Conservation (phyloP, 805 yeast genomes). For the Middelhovenomyces tepae region DNA sequence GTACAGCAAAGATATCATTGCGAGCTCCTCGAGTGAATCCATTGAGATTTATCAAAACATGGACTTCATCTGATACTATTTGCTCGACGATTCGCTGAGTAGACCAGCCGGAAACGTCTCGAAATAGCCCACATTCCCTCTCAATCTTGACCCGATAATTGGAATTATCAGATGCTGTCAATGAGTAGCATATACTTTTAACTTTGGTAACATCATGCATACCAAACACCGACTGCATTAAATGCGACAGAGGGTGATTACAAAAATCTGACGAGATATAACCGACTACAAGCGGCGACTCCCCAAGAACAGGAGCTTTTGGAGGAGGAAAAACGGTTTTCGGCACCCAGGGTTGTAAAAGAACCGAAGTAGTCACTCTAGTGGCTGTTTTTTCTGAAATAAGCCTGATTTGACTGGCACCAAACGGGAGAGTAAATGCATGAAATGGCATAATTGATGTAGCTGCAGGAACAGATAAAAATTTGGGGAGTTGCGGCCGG, state of each 20-base stretch:
- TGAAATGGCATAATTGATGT: conserved; percentile 27
- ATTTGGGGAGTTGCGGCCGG: conserved; percentile 20
- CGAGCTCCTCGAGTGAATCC: conserved; percentile 29
- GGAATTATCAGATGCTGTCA: conserved; percentile 23
- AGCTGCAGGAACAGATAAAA: conserved; percentile 21
- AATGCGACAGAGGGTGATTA: conserved; percentile 28
- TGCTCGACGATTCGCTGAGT: conserved; percentile 20
- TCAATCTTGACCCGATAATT: conserved; percentile 21
- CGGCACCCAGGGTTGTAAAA: conserved; percentile 23
- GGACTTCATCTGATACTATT: conserved; percentile 24
- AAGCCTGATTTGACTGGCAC: conserved; percentile 17
- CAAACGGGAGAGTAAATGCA: conserved; percentile 26
- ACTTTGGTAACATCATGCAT: conserved; percentile 20
- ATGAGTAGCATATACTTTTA: conserved; percentile 24
- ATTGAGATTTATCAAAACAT: conserved; percentile 25
- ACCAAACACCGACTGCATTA: conserved; percentile 29
- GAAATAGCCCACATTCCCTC: conserved; percentile 17
- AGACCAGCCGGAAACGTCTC: conserved; percentile 20
- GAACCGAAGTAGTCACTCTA: conserved; percentile 19
- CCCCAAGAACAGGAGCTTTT: conserved; percentile 16
- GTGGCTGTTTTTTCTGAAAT: conserved; percentile 22
- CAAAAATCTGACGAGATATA: conserved; percentile 27
- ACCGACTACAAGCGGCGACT: conserved; percentile 20
- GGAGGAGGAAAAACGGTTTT: conserved; percentile 24
- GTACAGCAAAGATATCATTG: conserved; percentile 26